A percentile compares a stretch with the other conserved stretches of the same genome.
Conservation (phyloP, 2,329 filamentous ascomycete species). For the Nakataea oryzae region DNA sequence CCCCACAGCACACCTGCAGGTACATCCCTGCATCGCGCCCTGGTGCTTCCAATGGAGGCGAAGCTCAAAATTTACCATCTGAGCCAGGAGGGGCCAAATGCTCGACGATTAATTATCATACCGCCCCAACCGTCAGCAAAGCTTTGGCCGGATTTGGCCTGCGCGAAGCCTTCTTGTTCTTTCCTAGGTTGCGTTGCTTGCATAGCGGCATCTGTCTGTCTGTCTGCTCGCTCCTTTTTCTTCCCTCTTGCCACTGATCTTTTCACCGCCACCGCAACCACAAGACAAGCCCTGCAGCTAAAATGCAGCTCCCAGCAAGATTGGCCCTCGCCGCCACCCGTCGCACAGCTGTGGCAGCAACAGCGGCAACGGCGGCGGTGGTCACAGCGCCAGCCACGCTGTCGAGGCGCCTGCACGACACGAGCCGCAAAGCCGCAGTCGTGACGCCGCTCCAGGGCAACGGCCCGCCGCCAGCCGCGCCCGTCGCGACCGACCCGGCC, state of each 20-base stretch:
- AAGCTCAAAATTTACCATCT: background rate
- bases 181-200: background rate
- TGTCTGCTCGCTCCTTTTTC: background rate
- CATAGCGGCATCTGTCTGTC: too few relatives aligned
- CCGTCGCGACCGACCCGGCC: constrained; percentile 15
- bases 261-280: background rate
- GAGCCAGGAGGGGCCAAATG: background rate
- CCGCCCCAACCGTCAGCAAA: background rate
- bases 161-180: too few relatives aligned
- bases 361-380: background rate
- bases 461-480: constrained; percentile 49
- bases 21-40: background rate
- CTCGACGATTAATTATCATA: background rate
- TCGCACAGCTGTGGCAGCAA: background rate
- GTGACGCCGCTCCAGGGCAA: constrained; percentile 43
- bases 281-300: background rate
- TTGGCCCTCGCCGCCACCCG: constrained; percentile 19
- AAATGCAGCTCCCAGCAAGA: constrained; percentile 31
- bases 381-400: background rate
- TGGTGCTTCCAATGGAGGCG: background rate
- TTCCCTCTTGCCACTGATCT: too few relatives aligned
- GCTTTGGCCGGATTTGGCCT: background rate
- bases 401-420: background rate
- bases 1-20: background rate
- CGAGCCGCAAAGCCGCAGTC: constrained; percentile 22